Evolutionary conservation across 768 basidiomycete species (phyloP).

Genomic region (Coprinopsis sp.): DNA sequence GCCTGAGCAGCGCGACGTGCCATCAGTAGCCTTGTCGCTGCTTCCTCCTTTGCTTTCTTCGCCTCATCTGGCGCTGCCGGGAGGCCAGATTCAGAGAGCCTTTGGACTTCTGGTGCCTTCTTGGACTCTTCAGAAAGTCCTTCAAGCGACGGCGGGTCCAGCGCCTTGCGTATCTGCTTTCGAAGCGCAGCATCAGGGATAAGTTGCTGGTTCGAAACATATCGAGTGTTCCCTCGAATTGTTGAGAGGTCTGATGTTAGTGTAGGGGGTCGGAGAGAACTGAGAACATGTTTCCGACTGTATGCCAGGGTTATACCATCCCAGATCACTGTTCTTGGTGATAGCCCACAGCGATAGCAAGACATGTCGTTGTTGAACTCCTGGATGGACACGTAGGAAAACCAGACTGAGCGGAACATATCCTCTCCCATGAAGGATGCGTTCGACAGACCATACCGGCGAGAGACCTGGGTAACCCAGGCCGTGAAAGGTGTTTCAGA

Average conservation of each 20-base stretch:
- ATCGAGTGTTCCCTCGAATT: conserved; percentile 8
- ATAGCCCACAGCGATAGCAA: conserved; percentile 23
- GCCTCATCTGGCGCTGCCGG: neutral
- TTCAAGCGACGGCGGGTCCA: neutral
- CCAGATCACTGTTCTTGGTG: conserved; percentile 27
- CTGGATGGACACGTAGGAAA: conserved; percentile 23
- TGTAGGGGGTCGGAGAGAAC: conserved; percentile 24
- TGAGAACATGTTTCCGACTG: conserved; percentile 20
- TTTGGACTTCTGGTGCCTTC: neutral
- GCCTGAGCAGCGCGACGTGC: neutral
- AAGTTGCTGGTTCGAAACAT: neutral
- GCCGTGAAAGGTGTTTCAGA: conserved; percentile 33
- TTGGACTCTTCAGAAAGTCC: neutral
- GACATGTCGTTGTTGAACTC: conserved; percentile 19
- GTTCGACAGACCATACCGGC: conserved; percentile 15
- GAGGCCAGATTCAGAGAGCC: neutral
- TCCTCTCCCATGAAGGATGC: conserved; percentile 22
- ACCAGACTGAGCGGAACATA: conserved; percentile 30
- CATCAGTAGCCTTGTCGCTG: too few species aligned
- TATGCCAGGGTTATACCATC: conserved; percentile 30
- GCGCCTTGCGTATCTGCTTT: neutral
- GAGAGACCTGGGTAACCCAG: conserved; percentile 18
- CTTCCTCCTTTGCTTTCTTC: neutral
- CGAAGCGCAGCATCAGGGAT: conserved; percentile 6
- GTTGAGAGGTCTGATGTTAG: neutral